Evolutionary conservation across 179 eudicot genomes (phyloP).

Genomic region (Silene noctiflora): DNA sequence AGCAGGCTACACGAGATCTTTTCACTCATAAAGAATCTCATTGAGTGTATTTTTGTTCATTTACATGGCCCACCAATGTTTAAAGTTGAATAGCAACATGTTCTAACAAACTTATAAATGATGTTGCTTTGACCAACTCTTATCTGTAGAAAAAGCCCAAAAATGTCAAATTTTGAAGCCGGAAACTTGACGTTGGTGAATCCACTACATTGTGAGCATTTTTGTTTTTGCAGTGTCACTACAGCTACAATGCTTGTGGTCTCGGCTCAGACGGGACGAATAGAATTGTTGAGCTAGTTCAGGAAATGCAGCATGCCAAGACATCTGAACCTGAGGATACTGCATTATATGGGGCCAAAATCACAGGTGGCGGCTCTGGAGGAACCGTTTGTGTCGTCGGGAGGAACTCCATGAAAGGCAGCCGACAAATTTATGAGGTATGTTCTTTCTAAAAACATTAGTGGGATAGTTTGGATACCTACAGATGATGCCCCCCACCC

Average conservation of each 20-base stretch:
- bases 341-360: conserved; percentile 87
- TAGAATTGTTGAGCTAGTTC: conserved; percentile 81
- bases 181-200: neutral
- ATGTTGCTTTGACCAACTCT: neutral
- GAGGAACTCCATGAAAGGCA: conserved; percentile 69
- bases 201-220: neutral
- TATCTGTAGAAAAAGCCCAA: neutral
- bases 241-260: conserved; percentile 96
- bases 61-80: no score
- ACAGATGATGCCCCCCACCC: neutral
- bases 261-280: conserved; percentile 96
- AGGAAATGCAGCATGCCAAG: conserved; percentile 77
- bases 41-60: neutral
- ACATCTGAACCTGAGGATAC: conserved; percentile 46
- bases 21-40: neutral
- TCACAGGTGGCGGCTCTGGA: conserved; percentile 99
- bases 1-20: neutral
- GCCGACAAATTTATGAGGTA: conserved; percentile 85
- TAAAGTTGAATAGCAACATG: neutral
- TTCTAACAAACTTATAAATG: neutral
- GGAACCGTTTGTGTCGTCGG: conserved; percentile 89
- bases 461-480: neutral
- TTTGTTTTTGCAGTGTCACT: conserved; percentile 76
- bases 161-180: neutral
- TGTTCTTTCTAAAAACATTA: neutral